Evolutionary conservation across 1,284 basidiomycete species (phyloP).

Genomic region (Amylostereum chailletii): DNA sequence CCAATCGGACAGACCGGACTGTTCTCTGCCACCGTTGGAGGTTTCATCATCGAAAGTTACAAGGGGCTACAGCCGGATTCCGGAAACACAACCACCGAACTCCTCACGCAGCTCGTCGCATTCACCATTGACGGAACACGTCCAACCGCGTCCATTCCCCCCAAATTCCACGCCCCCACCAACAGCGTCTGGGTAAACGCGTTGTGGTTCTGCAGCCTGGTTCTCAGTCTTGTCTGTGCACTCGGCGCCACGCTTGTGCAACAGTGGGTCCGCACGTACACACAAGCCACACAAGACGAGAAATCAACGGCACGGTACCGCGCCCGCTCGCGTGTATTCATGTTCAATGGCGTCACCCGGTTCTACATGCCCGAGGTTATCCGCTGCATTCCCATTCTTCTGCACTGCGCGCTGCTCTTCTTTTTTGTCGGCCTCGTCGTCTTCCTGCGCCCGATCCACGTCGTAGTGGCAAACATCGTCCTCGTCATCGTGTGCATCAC

Average conservation of each 20-base stretch:
- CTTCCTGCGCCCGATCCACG: neutral
- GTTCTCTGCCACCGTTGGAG: constrained; percentile 15
- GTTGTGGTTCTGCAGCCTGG: neutral
- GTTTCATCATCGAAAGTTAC: constrained; percentile 13
- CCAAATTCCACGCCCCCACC: neutral
- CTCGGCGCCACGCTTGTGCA: constrained; percentile 1
- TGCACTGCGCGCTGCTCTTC: neutral
- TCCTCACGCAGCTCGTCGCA: constrained; percentile 9
- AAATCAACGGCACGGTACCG: neutral
- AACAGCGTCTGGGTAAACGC: neutral
- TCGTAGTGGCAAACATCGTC: neutral
- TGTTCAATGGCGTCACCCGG: neutral
- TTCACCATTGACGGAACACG: neutral
- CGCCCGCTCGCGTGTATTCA: neutral
- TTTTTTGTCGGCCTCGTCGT: neutral
- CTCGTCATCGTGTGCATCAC: neutral
- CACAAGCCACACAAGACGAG: neutral
- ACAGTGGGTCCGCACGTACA: constrained; percentile 1
- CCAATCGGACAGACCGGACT: constrained; percentile 10
- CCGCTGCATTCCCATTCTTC: neutral
- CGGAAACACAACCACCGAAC: constrained; percentile 1
- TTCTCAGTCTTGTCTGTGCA: neutral
- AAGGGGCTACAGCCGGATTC: constrained; percentile 8
- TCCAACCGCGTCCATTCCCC: neutral
- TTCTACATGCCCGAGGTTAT: neutral